Percentiles rank a stretch among this genome's conserved stretches.
phyloP scores from a whole-genome alignment of 345 rosid genomes.

The Leavenworthia alabamica region DNA sequence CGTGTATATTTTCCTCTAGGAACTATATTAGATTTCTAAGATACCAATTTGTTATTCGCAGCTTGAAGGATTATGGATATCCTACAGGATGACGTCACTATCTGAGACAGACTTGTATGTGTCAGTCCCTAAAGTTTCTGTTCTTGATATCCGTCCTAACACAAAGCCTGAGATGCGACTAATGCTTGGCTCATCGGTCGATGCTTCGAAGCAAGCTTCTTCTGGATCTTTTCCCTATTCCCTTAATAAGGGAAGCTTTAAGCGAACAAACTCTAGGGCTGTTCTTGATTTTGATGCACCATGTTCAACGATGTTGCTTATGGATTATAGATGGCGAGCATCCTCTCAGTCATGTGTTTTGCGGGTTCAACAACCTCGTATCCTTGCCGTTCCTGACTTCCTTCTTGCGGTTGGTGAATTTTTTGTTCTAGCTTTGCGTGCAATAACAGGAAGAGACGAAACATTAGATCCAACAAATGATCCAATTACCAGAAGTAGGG shows the following conservation, averaged over 20 bases:
- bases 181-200: conserved; percentile 95
- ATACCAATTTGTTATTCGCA: conserved; percentile 28
- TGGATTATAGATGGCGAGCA: conserved; percentile 90
- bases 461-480: conserved; percentile 87
- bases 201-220: conserved; percentile 70
- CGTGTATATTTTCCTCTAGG: neutral
- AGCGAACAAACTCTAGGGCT: conserved; percentile 45
- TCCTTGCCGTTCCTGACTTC: conserved; percentile 96
- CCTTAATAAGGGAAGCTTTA: conserved; percentile 46
- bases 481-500: conserved; percentile 61
- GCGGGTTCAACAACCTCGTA: conserved; percentile 88
- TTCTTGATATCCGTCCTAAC: conserved; percentile 77
- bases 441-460: conserved; percentile 91
- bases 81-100: conserved; percentile 79
- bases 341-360: conserved; percentile 83
- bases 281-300: conserved; percentile 49
- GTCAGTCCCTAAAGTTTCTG: conserved; percentile 79
- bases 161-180: conserved; percentile 96
- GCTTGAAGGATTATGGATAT: conserved; percentile 97
- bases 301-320: conserved; percentile 81
- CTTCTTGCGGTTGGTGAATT: conserved; percentile 90
- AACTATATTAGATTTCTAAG: conserved; percentile 1
- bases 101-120: conserved; percentile 92
- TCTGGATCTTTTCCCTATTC: conserved; percentile 49
- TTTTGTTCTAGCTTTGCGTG: conserved; percentile 86